Evolutionary conservation across 441 rosid species (phyloP), one percentile per base, ranked within the genome.

Genomic region (Populus hybrid): DNA sequence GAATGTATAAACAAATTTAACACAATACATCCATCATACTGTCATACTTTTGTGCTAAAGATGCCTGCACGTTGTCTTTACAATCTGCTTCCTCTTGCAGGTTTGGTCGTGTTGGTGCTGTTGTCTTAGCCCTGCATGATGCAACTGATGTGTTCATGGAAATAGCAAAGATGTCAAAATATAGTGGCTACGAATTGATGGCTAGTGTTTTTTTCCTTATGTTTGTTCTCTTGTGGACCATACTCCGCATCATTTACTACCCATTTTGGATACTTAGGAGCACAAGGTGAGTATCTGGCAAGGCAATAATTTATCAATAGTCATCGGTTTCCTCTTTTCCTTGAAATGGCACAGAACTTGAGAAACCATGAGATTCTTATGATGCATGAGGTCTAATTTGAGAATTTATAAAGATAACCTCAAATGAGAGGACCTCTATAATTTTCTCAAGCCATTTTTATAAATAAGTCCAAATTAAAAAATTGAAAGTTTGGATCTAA

Each of bases 231-330:
- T 86, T 95, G 18, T 95, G 92, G 92, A 79, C 90, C 80, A 69
- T 93, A 76, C 90, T 95, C 42, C 99, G 98, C 21, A 91, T 95
- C 36, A 84, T 92, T 75, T 93, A 86, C 80, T 91, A 73, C 75
- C 98, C 98, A 66, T 91, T 95, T 82, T 92, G 97, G 98, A 76
- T 95, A 75, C 85, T 94, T 34, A 82, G 98, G 94, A 95, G 99
- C 81, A 95, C 99, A 71, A 93, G 99, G 99, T 94, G 77, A 40
- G 83, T 23, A n/a, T 36, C 63, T 54, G 26, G 8, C 10, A 18
- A 5, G 18, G 8, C 10, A 18, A 5, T 7, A 38, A 74, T 67
- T 57, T 74, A 20, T 32, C 26, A 57, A 67, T 23, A 26, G 40
- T 78, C n/a, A 46, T 68, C 32, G 26, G 42, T 77, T 69, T 75